Base-by-base conservation (phyloP, 495 filamentous ascomycete genomes). In the Aspergillus baeticus region DNA sequence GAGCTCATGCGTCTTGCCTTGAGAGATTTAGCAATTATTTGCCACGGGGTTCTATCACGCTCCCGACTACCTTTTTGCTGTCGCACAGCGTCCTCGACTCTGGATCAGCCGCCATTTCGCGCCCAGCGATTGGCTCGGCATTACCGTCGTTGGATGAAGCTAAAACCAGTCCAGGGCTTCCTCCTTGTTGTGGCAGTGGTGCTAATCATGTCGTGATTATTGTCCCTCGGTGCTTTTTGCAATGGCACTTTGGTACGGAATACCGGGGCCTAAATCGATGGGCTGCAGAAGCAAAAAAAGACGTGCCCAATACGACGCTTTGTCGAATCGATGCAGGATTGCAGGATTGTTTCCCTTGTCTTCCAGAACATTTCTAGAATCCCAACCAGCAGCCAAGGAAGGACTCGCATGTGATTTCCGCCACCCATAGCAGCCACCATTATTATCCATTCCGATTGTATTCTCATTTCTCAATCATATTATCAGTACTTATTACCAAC, bases 351-450 rank as follows among this genome's bases (percentile, higher is more conserved):
- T 38, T 22, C 47, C 47, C 34, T 38, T 20, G 37, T 34, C 31
- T 53, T 60, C 44, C 33, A 59, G 59, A 55, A 55, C 18, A 45
- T 54, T 60, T 60, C 57, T 55, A 60, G 57, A 60, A 60, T 37
- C 36, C 15, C 48, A n/a, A 18, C 18, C n/a, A 18, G 26, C 4
- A 29, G 26, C 26, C 4, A 29, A 29, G 26, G 26, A 29, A 29
- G 26, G 26, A 4, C 26, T 45, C 37, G 33, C 55, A 58, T 52
- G 48, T 58, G 48, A 58, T 54, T 37, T 1, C 20, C 36, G 37
- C 49, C 37, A 50, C 18, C 5, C 31, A 23, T 34, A 38, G 8
- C 42, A 13, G 20, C 17, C 47, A 15, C 17, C 22, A 35, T 38
- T 38, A 50, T n/a, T 50, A 50, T n/a, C n/a, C n/a, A n/a, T 37